Conservation (phyloP, 257 asterid genomes). For the Nyctanthes arbortristis region DNA sequence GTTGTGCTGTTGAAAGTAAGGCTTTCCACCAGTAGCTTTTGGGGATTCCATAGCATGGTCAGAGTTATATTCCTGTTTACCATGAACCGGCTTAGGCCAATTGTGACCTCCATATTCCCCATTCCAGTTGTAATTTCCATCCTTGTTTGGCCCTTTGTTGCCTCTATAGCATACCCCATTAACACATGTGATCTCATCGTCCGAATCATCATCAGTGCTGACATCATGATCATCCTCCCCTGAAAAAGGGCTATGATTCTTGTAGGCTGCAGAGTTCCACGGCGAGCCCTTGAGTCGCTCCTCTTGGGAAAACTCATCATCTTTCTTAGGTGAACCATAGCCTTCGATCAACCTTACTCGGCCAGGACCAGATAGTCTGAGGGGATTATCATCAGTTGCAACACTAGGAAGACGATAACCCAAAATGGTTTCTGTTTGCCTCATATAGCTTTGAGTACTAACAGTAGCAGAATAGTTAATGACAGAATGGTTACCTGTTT, state of each 20-base stretch:
- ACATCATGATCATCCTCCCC: slow-evolving; percentile 9
- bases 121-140: background rate
- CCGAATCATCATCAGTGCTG: background rate
- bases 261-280: background rate
- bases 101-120: background rate
- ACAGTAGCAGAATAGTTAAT: slow-evolving; percentile 17
- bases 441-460: slow-evolving; percentile 5
- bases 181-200: slow-evolving; percentile 16
- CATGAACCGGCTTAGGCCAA: background rate
- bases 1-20: background rate
- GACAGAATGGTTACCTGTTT: background rate
- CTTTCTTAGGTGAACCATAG: background rate
- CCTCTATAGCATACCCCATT: slow-evolving; percentile 24
- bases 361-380: background rate
- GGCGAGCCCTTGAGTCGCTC: slow-evolving; percentile 3
- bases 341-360: slow-evolving; percentile 6
- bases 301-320: slow-evolving; percentile 13
- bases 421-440: slow-evolving; percentile 7
- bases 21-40: background rate
- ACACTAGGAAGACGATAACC: background rate
- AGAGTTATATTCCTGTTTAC: background rate
- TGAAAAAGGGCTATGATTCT: slow-evolving; percentile 15
- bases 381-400: background rate
- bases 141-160: background rate
- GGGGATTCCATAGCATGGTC: background rate